Base-by-base conservation (phyloP, 352 stramenopile species). In the Bremia lactucae region DNA sequence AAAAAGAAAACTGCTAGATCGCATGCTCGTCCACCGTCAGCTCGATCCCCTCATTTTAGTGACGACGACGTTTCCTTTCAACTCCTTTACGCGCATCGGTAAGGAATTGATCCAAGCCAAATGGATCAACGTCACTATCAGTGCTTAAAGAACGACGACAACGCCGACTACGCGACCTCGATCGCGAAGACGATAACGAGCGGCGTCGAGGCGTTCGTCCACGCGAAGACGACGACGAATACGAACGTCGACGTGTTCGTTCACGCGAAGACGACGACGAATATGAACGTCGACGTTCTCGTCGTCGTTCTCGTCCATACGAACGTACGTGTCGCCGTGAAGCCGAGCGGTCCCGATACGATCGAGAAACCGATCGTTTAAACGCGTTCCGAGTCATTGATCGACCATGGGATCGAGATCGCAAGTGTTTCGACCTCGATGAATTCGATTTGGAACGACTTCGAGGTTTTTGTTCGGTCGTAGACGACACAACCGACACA, bases 101-200 rank as follows among this genome's bases (percentile, higher is more conserved):
- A 18, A 92, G 54, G 44, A 92, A 91, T 49, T 87, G 70, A 42
- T 91, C 83, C 20, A 94, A 51, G 13, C 78, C 80, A 24, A 89
- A 95, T 24, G 83, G 83, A 33, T 95, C 83, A 40, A 86, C 66
- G 18, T 68, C 66, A 26, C 68, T 76, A 28, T 59, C 55, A 34
- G 80, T 65, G 37, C 68, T 71, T 16, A 54, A 33, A 4, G 65
- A 61, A 35, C 62, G 66, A 8, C 53, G 62, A 41, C 77, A 68
- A 39, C 83, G 53, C 14, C 66, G 52, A 34, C 66, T 76, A 0
- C 55, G 59, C 19, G 65, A 78, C 23, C 46, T 56, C 24, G 64
- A 65, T 21, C 55, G 51, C 11, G 63, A 74, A 13, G 49, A 49
- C 8, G 66, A 72, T 18, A 50, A 49, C 22, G 65, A 65, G 13